Percentiles rank a stretch among this genome's conserved stretches.
Conservation (phyloP, 441 rosid genomes). For the Lepidium campestre region DNA sequence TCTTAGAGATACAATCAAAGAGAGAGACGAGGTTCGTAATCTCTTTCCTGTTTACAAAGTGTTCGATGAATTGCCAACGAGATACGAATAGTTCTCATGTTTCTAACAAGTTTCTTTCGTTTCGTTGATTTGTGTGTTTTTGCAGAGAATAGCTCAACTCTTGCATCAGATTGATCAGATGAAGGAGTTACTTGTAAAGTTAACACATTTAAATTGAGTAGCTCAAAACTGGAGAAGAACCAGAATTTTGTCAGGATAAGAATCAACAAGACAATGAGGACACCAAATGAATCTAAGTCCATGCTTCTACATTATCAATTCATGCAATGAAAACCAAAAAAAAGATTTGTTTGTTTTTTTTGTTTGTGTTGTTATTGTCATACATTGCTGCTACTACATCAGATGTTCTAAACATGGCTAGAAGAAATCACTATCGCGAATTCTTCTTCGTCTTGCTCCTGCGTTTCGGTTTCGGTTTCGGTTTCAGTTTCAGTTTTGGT, state of each 20-base stretch:
- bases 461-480: constrained; percentile 6
- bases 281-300: not conserved
- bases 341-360: not conserved
- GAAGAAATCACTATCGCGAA: not conserved
- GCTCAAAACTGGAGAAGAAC: not conserved
- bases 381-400: not conserved
- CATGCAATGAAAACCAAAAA: not conserved
- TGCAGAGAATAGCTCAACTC: constrained; percentile 53
- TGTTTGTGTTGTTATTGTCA: not conserved
- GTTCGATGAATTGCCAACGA: constrained; percentile 25
- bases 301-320: not conserved
- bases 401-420: not conserved
- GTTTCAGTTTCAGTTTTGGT: constrained; percentile 7
- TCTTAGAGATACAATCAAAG: constrained; percentile 35
- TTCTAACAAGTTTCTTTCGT: not conserved
- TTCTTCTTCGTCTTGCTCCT: constrained; percentile 17
- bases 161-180: constrained; percentile 56
- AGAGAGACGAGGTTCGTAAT: constrained; percentile 56
- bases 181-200: constrained; percentile 44
- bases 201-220: constrained; percentile 23
- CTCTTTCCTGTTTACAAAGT: not conserved
- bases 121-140: not conserved
- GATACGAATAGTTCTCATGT: not conserved
- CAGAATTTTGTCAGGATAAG: not conserved
- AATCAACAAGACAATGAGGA: not conserved